These are phyloP conservation scores for Epichloe coenophiala DNA, from an alignment of 2,329 filamentous ascomycete species.

Conservation along the genomic window DNA sequence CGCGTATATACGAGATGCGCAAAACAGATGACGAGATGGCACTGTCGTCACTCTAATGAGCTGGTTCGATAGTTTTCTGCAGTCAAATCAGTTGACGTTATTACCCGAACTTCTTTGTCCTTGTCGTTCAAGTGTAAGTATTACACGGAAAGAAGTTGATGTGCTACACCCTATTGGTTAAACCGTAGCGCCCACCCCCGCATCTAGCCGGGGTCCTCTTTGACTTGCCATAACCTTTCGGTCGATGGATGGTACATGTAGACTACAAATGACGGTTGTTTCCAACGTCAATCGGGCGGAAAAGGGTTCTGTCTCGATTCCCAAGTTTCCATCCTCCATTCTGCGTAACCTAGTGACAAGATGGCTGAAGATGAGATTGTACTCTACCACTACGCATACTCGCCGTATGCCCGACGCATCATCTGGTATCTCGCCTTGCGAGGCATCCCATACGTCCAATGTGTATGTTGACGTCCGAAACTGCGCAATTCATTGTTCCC, in stretches of 20 bases:
- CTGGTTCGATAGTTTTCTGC: not conserved
- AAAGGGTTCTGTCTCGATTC: no score
- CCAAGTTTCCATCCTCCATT: not conserved
- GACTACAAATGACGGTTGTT: not conserved
- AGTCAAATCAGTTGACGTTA: not conserved
- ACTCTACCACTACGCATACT: slow-evolving; percentile 52
- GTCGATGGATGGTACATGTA: not conserved
- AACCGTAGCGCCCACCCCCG: not conserved
- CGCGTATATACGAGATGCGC: not conserved
- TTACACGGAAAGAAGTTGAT: not conserved
- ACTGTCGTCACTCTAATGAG: not conserved
- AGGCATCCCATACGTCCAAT: slow-evolving; percentile 52
- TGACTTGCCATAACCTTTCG: not conserved
- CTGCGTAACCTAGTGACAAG: not conserved
- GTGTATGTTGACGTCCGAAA: slow-evolving; percentile 27
- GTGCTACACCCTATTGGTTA: slow-evolving; percentile 1
- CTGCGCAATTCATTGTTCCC: no score
- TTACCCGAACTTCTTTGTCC: not conserved
- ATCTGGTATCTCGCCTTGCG: slow-evolving; percentile 56
- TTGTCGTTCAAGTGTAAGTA: not conserved
- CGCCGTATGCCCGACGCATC: slow-evolving; percentile 50
- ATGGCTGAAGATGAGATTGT: slow-evolving; percentile 28
- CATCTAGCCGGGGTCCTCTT: not conserved
- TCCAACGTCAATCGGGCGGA: not conserved
- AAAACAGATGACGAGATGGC: not conserved